These are phyloP conservation scores for Starmerella sirachaensis DNA, from an alignment of 805 yeast species.

Conservation along the genomic window DNA sequence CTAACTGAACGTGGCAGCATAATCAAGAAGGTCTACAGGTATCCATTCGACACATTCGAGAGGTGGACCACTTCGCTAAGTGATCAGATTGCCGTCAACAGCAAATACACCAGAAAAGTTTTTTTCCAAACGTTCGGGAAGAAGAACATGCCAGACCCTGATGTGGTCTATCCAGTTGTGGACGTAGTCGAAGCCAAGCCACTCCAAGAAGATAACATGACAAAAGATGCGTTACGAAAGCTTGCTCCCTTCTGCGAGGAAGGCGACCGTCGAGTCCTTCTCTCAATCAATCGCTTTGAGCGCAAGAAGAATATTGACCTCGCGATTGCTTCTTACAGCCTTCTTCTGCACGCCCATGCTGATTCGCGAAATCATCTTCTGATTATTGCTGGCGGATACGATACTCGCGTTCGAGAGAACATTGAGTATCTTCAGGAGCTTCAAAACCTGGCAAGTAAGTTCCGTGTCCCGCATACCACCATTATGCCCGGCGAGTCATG, in stretches of 20 bases:
- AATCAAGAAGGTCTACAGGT: conserved; percentile 53
- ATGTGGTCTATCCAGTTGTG: conserved; percentile 72
- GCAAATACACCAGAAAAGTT: conserved; percentile 63
- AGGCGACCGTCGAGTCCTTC: conserved; percentile 28
- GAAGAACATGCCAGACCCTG: conserved; percentile 30
- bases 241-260: conserved; percentile 3
- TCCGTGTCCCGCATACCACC: conserved; percentile 38
- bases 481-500: conserved; percentile 24
- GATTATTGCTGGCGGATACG: conserved; percentile 87
- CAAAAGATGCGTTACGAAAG: conserved; percentile 5
- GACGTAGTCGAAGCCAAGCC: conserved; percentile 29
- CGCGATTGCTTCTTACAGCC: conserved; percentile 58
- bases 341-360: conserved; percentile 29
- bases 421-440: conserved; percentile 57
- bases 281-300: conserved; percentile 84
- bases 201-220: conserved; percentile 10
- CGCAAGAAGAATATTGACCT: conserved; percentile 68
- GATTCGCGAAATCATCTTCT: conserved; percentile 32
- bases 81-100: conserved; percentile 77
- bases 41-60: conserved; percentile 77
- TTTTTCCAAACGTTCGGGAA: conserved; percentile 51
- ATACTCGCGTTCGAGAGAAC: conserved; percentile 61
- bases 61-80: conserved; percentile 65
- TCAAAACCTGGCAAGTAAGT: conserved; percentile 35
- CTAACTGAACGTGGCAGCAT: conserved; percentile 48